Evolutionary conservation across 129 eudicot species (phyloP).

Genomic region (Flaveria linearis): DNA sequence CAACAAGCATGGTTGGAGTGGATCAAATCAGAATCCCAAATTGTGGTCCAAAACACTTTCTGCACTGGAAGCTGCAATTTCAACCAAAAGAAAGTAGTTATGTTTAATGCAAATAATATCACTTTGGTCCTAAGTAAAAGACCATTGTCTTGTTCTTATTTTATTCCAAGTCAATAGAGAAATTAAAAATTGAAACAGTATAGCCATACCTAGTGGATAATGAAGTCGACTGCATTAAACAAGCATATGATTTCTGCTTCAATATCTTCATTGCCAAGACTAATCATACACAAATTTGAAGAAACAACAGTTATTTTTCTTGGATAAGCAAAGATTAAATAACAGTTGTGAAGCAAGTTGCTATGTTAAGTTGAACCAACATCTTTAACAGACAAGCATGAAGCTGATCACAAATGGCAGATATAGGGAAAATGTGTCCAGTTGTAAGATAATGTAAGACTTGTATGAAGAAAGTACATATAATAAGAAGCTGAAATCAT

Average conservation of each 20-base stretch:
- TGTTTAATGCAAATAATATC: conserved; percentile 7
- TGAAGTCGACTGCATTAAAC: conserved; percentile 17
- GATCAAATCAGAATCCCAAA: not conserved
- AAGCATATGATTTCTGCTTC: conserved; percentile 22
- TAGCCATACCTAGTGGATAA: conserved; percentile 25
- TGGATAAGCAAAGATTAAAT: conserved; percentile 2
- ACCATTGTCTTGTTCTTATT: conserved; percentile 10
- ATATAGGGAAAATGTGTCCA: conserved; percentile 17
- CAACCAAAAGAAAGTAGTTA: conserved; percentile 20
- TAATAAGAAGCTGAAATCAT: conserved; percentile 22
- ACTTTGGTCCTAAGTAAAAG: conserved; percentile 17
- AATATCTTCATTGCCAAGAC: conserved; percentile 19
- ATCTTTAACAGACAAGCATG: not conserved
- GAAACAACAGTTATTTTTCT: conserved; percentile 17
- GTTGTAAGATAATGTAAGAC: conserved; percentile 14
- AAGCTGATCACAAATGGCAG: conserved; percentile 12
- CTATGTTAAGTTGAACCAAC: conserved; percentile 15
- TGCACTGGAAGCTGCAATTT: conserved; percentile 27
- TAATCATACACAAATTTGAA: conserved; percentile 4
- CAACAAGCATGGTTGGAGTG: not conserved
- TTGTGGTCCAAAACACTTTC: conserved; percentile 2
- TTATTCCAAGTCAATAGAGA: conserved; percentile 15
- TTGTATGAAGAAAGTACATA: conserved; percentile 22
- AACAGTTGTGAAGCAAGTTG: conserved; percentile 17
- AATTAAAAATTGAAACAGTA: not conserved